These are phyloP conservation scores for Quercus lobata DNA, from an alignment of 331 rosid genomes.

Conservation along the genomic window DNA sequence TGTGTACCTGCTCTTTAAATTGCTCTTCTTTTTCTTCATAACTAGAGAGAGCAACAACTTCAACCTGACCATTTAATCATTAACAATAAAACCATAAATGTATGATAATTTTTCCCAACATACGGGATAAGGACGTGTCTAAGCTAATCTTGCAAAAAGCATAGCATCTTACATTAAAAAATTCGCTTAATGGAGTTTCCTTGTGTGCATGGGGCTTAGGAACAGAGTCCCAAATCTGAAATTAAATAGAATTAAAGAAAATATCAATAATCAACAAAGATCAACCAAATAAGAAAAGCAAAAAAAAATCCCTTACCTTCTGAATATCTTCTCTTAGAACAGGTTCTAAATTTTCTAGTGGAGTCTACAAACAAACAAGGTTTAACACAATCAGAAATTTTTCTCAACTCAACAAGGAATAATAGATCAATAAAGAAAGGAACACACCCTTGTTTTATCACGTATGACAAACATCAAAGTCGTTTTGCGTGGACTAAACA, in stretches of 20 bases:
- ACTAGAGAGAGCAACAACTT: conserved; percentile 97
- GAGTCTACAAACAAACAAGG: conserved; percentile 59
- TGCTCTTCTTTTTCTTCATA: conserved; percentile 98
- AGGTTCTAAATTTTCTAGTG: conserved; percentile 96
- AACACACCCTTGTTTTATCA: conserved; percentile 94
- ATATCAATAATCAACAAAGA: conserved; percentile 1
- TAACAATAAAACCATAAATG: conserved; percentile 24
- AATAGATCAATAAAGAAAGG: not conserved
- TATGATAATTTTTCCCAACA: not conserved
- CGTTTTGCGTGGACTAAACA: conserved; percentile 98
- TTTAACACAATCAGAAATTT: conserved; percentile 22
- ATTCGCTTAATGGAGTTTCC: conserved; percentile 91
- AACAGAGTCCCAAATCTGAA: conserved; percentile 98
- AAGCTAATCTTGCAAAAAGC: conserved; percentile 13
- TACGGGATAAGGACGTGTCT: conserved; percentile 1
- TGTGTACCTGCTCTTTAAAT: conserved; percentile 85
- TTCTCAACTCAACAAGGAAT: conserved; percentile 7
- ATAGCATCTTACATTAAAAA: conserved; percentile 65
- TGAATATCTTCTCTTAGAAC: conserved; percentile 96
- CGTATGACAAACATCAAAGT: conserved; percentile 95
- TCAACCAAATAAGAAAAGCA: conserved; percentile 11
- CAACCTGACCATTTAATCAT: conserved; percentile 62
- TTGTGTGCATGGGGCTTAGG: conserved; percentile 90
- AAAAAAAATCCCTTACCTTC: conserved; percentile 51
- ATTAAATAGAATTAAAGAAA: not conserved